Evolutionary conservation across 345 rosid genomes (phyloP).

Genomic region (Gossypium sturtianum): DNA sequence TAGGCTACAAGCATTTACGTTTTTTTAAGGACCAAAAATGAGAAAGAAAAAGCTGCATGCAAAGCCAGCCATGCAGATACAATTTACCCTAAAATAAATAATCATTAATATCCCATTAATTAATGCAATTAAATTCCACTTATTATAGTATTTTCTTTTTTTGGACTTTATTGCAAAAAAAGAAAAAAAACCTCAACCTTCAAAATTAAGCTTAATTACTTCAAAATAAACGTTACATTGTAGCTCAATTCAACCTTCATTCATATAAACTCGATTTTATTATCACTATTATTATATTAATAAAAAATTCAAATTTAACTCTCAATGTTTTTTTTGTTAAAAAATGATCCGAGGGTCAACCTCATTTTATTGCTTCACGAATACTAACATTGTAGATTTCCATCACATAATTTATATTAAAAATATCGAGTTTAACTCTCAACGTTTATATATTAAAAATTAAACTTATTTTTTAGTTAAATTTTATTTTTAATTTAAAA

Average conservation of each 20-base stretch:
- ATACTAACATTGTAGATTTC: too few species aligned
- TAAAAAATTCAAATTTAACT: too few species aligned
- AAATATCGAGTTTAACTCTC: too few species aligned
- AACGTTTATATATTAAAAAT: too few species aligned
- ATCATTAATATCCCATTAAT: background rate
- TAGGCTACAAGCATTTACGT: background rate
- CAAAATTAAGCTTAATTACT: background rate
- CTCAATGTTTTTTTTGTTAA: too few species aligned
- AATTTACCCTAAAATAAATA: background rate
- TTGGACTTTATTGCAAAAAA: background rate
- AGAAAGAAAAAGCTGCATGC: too few species aligned
- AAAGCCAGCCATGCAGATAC: background rate
- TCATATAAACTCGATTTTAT: background rate
- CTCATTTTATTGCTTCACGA: too few species aligned
- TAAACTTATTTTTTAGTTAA: too few species aligned
- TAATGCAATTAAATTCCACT: background rate
- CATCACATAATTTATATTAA: too few species aligned
- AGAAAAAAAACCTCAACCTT: background rate
- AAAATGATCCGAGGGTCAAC: accelerated
- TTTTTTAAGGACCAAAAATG: background rate
- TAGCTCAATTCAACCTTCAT: background rate
- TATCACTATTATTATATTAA: background rate
- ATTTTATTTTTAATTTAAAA: too few species aligned
- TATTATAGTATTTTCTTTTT: background rate
- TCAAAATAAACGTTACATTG: background rate